These are phyloP conservation scores for Saccharomycopsis schoenii DNA, from an alignment of 805 yeast species.

Conservation along the genomic window DNA sequence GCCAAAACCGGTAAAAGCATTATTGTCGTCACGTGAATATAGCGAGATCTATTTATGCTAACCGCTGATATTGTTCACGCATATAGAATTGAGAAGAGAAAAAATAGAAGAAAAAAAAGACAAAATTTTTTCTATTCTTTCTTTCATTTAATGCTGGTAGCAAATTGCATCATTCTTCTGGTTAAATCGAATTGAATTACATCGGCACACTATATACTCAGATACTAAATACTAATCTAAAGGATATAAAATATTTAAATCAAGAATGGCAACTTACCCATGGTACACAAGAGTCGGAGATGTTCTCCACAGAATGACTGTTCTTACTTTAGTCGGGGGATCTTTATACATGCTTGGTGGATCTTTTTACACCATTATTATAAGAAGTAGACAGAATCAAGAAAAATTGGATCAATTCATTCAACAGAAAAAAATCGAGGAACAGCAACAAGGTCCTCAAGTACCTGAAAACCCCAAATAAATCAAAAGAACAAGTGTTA, in stretches of 20 bases:
- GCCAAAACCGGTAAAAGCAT: too few relatives aligned
- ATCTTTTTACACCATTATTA: constrained; percentile 12
- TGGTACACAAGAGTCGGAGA: constrained; percentile 73
- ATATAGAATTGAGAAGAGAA: too few relatives aligned
- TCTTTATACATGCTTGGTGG: constrained; percentile 23
- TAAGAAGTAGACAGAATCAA: constrained; percentile 18
- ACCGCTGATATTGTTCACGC: too few relatives aligned
- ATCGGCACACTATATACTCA: too few relatives aligned
- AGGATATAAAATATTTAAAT: not conserved
- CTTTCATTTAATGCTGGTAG: too few relatives aligned
- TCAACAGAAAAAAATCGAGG: constrained; percentile 15
- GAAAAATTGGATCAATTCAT: constrained; percentile 25
- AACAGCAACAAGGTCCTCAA: not conserved
- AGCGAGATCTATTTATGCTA: too few relatives aligned
- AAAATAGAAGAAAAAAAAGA: too few relatives aligned
- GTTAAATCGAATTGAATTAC: too few relatives aligned
- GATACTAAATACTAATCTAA: not conserved
- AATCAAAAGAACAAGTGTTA: not conserved
- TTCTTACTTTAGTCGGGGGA: constrained; percentile 54
- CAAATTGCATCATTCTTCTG: too few relatives aligned
- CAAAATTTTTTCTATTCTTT: too few relatives aligned
- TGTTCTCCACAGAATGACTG: constrained; percentile 63
- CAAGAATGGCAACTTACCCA: constrained; percentile 32
- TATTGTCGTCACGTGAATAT: too few relatives aligned
- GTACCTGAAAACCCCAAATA: not conserved